phyloP scores from a whole-genome alignment of 768 basidiomycete genomes.

The Pholiota molesta region DNA sequence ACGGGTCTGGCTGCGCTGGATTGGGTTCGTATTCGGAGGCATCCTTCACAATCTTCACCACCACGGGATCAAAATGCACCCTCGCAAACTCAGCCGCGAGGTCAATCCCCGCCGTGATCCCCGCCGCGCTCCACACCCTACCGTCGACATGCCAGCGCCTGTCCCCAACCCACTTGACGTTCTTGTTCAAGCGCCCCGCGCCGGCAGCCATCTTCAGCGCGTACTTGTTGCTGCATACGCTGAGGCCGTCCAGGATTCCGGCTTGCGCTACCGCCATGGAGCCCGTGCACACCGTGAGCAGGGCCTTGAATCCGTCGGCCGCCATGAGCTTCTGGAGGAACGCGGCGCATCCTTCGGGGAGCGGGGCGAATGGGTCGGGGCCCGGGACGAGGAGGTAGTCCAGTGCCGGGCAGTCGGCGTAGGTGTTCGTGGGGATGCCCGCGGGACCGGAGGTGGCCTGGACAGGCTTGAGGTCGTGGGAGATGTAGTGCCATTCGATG shows the following conservation, averaged over 20 bases:
- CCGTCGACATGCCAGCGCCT: slow-evolving; percentile 28
- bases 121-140: slow-evolving; percentile 31
- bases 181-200: slow-evolving; percentile 18
- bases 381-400: slow-evolving; percentile 31
- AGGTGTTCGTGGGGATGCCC: slow-evolving; percentile 23
- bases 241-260: slow-evolving; percentile 26
- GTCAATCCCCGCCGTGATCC: slow-evolving; percentile 29
- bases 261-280: slow-evolving; percentile 22
- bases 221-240: slow-evolving; percentile 25
- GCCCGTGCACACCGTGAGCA: slow-evolving; percentile 26
- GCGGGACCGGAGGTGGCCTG: slow-evolving; percentile 22
- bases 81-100: slow-evolving; percentile 29
- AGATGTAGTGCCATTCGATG: slow-evolving; percentile 29
- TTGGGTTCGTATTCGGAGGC: slow-evolving; percentile 25
- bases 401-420: slow-evolving; percentile 23
- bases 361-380: slow-evolving; percentile 10
- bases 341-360: slow-evolving; percentile 17
- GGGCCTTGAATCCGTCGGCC: slow-evolving; percentile 19
- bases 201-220: slow-evolving; percentile 14
- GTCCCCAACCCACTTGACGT: slow-evolving; percentile 30
- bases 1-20: slow-evolving; percentile 26
- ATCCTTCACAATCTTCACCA: slow-evolving; percentile 20
- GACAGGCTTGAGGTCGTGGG: slow-evolving; percentile 18
- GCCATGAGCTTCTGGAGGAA: slow-evolving; percentile 22
- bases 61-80: slow-evolving; percentile 22